These are phyloP conservation scores for Pichia membranifaciens DNA, from an alignment of 805 yeast species.

Conservation along the genomic window DNA sequence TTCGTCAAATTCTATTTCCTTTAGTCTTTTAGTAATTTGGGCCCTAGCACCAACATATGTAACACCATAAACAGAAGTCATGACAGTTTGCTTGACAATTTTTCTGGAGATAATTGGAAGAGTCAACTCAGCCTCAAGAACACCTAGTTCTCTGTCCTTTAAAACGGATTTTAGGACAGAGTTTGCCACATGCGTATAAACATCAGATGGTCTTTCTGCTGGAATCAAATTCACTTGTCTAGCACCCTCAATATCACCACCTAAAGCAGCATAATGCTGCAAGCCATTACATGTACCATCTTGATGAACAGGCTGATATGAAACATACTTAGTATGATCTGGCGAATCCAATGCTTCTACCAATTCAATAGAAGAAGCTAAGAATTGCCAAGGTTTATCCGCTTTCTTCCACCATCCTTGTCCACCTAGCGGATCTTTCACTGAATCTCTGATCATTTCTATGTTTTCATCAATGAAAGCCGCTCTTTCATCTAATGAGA, in stretches of 20 bases:
- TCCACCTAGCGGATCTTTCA: conserved; percentile 53
- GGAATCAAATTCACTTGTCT: conserved; percentile 71
- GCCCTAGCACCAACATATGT: conserved; percentile 89
- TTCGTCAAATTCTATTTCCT: conserved; percentile 44
- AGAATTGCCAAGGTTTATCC: conserved; percentile 81
- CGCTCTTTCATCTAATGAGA: conserved; percentile 58
- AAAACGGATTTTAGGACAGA: conserved; percentile 53
- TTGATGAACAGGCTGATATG: conserved; percentile 76
- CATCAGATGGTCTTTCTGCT: conserved; percentile 69
- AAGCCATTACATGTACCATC: conserved; percentile 86
- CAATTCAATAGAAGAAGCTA: conserved; percentile 65
- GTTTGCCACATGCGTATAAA: conserved; percentile 63
- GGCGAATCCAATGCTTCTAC: conserved; percentile 52
- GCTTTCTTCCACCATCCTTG: conserved; percentile 65
- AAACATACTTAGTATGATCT: conserved; percentile 59
- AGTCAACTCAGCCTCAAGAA: conserved; percentile 47
- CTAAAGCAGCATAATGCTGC: conserved; percentile 82
- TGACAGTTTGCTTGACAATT: conserved; percentile 92
- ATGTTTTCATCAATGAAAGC: conserved; percentile 52
- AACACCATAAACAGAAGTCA: conserved; percentile 98
- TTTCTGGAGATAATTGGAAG: conserved; percentile 70
- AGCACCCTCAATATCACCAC: conserved; percentile 83
- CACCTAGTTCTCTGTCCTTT: conserved; percentile 47
- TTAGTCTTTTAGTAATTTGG: conserved; percentile 77
- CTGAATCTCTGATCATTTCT: conserved; percentile 50